Evolutionary conservation across 106 monocot genomes (phyloP), one percentile per base, ranked within the genome.

Genomic region (Platanthera guangdongensis): DNA sequence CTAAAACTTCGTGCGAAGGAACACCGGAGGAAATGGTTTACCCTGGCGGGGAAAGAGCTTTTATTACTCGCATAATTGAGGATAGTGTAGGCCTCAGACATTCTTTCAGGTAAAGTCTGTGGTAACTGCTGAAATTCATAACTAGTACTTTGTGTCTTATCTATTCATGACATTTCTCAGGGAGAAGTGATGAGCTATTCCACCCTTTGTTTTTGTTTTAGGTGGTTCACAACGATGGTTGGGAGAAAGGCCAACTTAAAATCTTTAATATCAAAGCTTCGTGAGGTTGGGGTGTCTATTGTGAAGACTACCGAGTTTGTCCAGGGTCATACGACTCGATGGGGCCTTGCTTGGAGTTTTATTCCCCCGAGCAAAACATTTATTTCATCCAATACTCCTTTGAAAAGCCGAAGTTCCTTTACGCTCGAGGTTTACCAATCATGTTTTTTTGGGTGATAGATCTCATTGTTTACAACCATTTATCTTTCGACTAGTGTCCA

Each of bases 281-380:
- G 85, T 57, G 88, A 88, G 55, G 82, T 78, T 78, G 83, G 92
- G 10, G 97, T 83, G 8, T 86, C 99, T 45, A 71, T 99, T 25
- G 90, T 99, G 32, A 94, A 90, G 80, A 99, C 94, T 49, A 99
- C 99, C 28, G 99, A 99, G 45, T 99, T 99, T 84, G 93, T 92
- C 39, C 99, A 99, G 82, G 99, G 99, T 79, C 83, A 81, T 18
- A 99, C 99, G 76, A 84, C 90, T 79, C 82, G 94, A 74, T 99
- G 99, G 99, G 99, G 99, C 14, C 89, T 99, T 78, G 94, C 94
- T 51, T 99, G 99, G 99, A 94, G 94, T 75, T 99, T 92, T 83
- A 46, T 90, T 19, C 16, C 92, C 70, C 92, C 94, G 76, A 79
- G 50, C 71, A 94, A 82, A 74, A 86, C 80, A 21, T 79, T 83